Percentiles rank a stretch among this genome's conserved stretches.
Conservation (phyloP, 176 grass and related monocot species). For the Canna indica region DNA sequence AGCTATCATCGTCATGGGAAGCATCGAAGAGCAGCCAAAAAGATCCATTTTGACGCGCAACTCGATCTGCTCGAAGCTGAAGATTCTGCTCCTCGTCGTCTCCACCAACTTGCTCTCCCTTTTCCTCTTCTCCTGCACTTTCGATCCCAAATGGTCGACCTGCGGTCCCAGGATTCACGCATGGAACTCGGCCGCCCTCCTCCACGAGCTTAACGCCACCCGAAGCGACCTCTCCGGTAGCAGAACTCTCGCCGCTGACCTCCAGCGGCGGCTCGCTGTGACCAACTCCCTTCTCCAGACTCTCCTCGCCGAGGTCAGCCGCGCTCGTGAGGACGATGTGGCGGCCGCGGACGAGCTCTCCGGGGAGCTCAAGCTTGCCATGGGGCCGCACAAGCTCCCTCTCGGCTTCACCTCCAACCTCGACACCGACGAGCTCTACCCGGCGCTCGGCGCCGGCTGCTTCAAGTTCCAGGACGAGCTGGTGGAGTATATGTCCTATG, state of each 20-base stretch:
- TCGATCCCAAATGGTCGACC: background rate
- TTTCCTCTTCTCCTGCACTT: background rate
- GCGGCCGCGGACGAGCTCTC: background rate
- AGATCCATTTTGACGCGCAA: background rate
- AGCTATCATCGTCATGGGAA: background rate
- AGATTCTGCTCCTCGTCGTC: background rate
- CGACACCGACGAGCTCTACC: slow-evolving; percentile 12
- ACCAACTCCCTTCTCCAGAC: background rate
- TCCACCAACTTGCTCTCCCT: background rate
- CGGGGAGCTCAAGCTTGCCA: background rate
- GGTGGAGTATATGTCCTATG: slow-evolving; percentile 7
- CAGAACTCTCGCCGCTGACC: background rate
- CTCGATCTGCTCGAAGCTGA: background rate
- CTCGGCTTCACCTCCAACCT: slow-evolving; percentile 9
- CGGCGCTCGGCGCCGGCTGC: background rate
- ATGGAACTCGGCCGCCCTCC: background rate
- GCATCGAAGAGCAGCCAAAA: background rate
- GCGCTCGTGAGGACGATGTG: background rate
- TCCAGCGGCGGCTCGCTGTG: background rate
- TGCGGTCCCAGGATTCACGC: background rate
- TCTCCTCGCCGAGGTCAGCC: background rate
- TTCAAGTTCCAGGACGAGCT: slow-evolving; percentile 5
- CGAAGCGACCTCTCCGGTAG: background rate
- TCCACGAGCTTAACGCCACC: slow-evolving; percentile 13
- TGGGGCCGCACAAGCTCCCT: slow-evolving; percentile 6